These are phyloP conservation scores for Echites panduratus DNA, from an alignment of 257 asterid genomes.

Conservation along the genomic window DNA sequence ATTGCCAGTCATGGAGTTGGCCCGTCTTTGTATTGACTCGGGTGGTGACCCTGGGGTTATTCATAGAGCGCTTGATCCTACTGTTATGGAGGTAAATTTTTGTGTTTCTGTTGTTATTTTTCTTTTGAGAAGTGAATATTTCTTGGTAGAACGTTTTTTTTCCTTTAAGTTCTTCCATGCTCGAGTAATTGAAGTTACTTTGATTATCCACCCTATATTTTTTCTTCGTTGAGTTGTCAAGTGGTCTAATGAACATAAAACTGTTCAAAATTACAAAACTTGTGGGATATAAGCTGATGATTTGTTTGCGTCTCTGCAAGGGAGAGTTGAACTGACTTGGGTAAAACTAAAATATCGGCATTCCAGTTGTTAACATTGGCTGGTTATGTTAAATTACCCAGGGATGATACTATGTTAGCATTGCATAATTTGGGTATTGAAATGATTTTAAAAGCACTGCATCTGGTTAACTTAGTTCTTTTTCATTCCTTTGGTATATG, in stretches of 20 bases:
- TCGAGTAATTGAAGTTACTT: background rate
- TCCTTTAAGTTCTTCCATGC: background rate
- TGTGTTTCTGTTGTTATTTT: too few relatives aligned
- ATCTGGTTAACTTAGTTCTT: background rate
- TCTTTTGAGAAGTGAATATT: background rate
- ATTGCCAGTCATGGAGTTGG: constrained; percentile 66
- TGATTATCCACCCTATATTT: background rate
- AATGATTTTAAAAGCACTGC: background rate
- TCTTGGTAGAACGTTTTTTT: too few relatives aligned
- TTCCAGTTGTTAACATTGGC: too few relatives aligned
- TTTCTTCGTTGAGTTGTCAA: background rate
- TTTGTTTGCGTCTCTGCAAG: background rate
- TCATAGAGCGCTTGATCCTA: constrained; percentile 69
- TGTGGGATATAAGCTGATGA: background rate
- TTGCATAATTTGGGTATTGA: background rate
- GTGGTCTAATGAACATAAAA: background rate
- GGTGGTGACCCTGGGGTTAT: constrained; percentile 77
- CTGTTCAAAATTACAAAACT: background rate
- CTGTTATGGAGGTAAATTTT: constrained; percentile 40
- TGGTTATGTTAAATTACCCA: too few relatives aligned
- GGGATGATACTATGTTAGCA: background rate
- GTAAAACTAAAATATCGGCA: too few relatives aligned
- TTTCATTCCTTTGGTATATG: background rate
- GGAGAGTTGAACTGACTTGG: background rate
- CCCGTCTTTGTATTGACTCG: constrained; percentile 74